phyloP scores from a whole-genome alignment of 2,329 filamentous ascomycete genomes.

The Rosellinia necatrix region DNA sequence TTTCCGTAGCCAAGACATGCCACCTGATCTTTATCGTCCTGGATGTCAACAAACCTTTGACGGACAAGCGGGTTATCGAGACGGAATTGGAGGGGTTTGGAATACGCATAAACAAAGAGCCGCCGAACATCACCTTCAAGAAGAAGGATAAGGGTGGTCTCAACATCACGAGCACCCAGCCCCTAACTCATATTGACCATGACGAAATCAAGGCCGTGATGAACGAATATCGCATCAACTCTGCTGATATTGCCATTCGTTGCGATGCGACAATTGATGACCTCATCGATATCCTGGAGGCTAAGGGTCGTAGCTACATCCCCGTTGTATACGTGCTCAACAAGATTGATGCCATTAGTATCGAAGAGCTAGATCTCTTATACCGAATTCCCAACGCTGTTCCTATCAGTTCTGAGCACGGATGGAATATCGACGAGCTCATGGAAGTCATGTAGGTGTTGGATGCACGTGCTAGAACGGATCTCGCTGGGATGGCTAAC shows the following conservation, averaged over 20 bases:
- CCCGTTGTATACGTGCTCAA: conserved; percentile 99
- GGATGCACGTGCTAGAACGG: not conserved
- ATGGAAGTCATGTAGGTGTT: conserved; percentile 81
- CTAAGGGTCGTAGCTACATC: conserved; percentile 93
- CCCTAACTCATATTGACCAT: conserved; percentile 87
- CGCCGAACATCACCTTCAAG: conserved; percentile 98
- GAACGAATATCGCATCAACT: conserved; percentile 95
- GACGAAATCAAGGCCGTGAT: conserved; percentile 99
- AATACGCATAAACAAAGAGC: conserved; percentile 95
- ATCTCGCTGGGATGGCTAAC: conserved; percentile 31
- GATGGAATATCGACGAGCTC: conserved; percentile 97
- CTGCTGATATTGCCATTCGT: conserved; percentile 94
- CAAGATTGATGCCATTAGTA: conserved; percentile 98
- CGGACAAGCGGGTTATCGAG: conserved; percentile 96
- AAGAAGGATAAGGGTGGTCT: conserved; percentile 99
- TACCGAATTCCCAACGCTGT: conserved; percentile 97
- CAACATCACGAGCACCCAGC: conserved; percentile 92
- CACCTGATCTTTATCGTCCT: conserved; percentile 98
- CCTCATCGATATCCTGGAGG: conserved; percentile 93
- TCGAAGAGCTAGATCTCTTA: conserved; percentile 93
- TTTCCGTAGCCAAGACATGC: conserved; percentile 98
- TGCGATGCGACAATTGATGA: conserved; percentile 98
- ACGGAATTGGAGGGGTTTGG: conserved; percentile 95
- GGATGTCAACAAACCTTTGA: conserved; percentile 97
- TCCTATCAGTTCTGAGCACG: conserved; percentile 95